Evolutionary conservation across 1,284 basidiomycete genomes (phyloP).

Genomic region (Pascua sp.): DNA sequence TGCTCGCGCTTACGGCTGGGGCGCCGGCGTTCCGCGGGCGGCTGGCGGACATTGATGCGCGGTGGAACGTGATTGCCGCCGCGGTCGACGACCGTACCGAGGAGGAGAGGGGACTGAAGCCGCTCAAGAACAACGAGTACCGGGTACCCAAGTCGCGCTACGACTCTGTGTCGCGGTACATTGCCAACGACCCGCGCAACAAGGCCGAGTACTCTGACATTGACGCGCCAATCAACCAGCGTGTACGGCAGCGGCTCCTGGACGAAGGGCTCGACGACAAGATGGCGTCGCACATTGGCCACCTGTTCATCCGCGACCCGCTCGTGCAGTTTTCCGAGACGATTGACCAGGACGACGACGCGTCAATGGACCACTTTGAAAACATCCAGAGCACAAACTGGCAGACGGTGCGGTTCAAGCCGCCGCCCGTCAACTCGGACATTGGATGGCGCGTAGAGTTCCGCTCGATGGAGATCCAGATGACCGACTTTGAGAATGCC

Average conservation of each 20-base stretch:
- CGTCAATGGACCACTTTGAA: slow-evolving; percentile 95
- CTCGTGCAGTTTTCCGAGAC: slow-evolving; percentile 93
- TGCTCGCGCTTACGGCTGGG: slow-evolving; percentile 90
- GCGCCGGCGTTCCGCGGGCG: slow-evolving; percentile 93
- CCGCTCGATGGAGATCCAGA: slow-evolving; percentile 96
- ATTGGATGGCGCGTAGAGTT: slow-evolving; percentile 99
- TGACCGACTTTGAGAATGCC: slow-evolving; percentile 99
- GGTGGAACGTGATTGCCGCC: slow-evolving; percentile 97
- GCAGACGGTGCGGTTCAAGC: slow-evolving; percentile 99
- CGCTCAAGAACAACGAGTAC: slow-evolving; percentile 68
- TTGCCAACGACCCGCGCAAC: slow-evolving; percentile 81
- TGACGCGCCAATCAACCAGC: slow-evolving; percentile 71
- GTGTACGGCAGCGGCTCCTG: slow-evolving; percentile 66
- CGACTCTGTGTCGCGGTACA: slow-evolving; percentile 91
- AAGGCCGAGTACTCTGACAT: slow-evolving; percentile 92
- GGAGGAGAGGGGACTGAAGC: slow-evolving; percentile 88
- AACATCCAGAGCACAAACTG: slow-evolving; percentile 99
- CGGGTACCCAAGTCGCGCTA: slow-evolving; percentile 93
- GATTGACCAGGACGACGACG: slow-evolving; percentile 82
- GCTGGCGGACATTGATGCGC: slow-evolving; percentile 91
- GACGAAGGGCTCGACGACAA: slow-evolving; percentile 78
- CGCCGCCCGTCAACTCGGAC: slow-evolving; percentile 81
- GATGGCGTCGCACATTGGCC: slow-evolving; percentile 86
- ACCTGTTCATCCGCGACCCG: slow-evolving; percentile 97
- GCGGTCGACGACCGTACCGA: slow-evolving; percentile 95